Evolutionary conservation across 257 asterid species (phyloP).

Genomic region (Linaria vulgaris): DNA sequence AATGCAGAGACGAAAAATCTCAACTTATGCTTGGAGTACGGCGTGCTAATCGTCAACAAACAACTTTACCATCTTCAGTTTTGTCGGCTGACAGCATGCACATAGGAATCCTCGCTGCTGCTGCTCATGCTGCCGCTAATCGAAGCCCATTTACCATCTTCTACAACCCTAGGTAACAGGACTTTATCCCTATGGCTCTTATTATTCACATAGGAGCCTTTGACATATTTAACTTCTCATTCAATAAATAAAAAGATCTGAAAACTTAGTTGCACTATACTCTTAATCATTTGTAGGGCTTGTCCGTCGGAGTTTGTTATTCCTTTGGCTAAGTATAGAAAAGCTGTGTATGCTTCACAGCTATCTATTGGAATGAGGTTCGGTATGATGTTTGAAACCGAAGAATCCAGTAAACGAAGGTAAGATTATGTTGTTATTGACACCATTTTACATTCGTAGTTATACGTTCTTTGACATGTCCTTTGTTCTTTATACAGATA

Average conservation of each 20-base stretch:
- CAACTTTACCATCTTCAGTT: conserved; percentile 85
- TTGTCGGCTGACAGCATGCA: conserved; percentile 99
- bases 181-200: neutral
- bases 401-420: conserved; percentile 95
- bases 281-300: conserved; percentile 55
- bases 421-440: conserved; percentile 15
- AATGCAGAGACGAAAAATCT: conserved; percentile 75
- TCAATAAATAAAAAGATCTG: neutral
- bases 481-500: conserved; percentile 41
- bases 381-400: conserved; percentile 98
- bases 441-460: neutral
- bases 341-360: conserved; percentile 68
- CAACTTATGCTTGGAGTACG: conserved; percentile 88
- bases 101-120: conserved; percentile 97
- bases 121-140: conserved; percentile 97
- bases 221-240: neutral
- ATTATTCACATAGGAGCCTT: no score
- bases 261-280: neutral
- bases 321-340: conserved; percentile 69
- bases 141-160: conserved; percentile 81
- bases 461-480: neutral
- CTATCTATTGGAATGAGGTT: conserved; percentile 89
- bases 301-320: conserved; percentile 92
- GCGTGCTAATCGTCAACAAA: conserved; percentile 85
- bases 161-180: conserved; percentile 81